A percentile compares a stretch with the other conserved stretches of the same genome.
These are phyloP conservation scores for Pichia kudriavzevii DNA, from an alignment of 1,139 yeast species.

Conservation along the genomic window DNA sequence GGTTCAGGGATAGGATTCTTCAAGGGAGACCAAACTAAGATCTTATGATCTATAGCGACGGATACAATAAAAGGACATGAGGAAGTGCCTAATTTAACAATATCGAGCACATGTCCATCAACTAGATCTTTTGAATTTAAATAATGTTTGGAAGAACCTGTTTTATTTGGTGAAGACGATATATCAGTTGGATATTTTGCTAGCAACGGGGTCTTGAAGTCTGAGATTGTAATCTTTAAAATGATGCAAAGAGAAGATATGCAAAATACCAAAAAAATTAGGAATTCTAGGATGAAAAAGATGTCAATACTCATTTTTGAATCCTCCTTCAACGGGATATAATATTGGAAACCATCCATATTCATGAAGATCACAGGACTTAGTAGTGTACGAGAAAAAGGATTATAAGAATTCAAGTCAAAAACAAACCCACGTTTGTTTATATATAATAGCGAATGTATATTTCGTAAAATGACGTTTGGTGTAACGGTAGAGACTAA, in stretches of 20 bases:
- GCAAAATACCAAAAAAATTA: too few relatives aligned
- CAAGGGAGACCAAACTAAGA: conserved; percentile 70
- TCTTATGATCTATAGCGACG: conserved; percentile 64
- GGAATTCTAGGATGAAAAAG: too few relatives aligned
- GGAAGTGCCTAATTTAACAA: conserved; percentile 51
- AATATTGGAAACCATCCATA: too few relatives aligned
- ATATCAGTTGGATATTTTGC: conserved; percentile 1
- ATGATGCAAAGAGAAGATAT: too few relatives aligned
- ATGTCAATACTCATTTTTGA: too few relatives aligned
- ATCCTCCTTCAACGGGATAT: too few relatives aligned
- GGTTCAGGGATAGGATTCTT: conserved; percentile 40
- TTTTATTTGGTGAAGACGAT: not conserved
- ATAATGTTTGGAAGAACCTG: not conserved
- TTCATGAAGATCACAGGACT: too few relatives aligned
- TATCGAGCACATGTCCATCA: conserved; percentile 55
- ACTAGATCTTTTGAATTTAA: conserved; percentile 46
- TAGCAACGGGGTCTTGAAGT: not conserved
- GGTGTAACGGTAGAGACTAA: conserved; percentile 10
- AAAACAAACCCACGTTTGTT: conserved; percentile 26
- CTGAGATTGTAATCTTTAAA: too few relatives aligned
- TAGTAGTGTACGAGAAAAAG: too few relatives aligned
- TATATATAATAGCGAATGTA: too few relatives aligned
- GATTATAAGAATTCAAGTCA: too few relatives aligned
- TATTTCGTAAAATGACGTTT: not conserved
- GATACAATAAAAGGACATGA: conserved; percentile 57